Conservation (phyloP, 352 stramenopile species). For the Plasmopara viticola region DNA sequence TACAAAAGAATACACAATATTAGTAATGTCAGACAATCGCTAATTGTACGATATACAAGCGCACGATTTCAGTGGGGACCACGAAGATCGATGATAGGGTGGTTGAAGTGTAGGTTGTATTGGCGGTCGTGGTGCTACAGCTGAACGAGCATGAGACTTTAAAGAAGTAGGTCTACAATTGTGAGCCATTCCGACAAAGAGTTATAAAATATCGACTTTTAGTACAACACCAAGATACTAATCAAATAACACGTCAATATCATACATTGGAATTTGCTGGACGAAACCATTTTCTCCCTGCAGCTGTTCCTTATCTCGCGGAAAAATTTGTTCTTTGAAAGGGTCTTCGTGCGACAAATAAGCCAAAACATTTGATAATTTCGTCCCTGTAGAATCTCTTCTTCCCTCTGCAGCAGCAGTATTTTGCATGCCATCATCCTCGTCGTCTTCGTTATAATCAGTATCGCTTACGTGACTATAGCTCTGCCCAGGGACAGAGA, state of each 20-base stretch:
- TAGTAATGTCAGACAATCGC: not conserved
- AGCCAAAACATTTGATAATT: not conserved
- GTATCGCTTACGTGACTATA: not conserved
- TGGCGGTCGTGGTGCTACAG: constrained; percentile 2
- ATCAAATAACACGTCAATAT: not conserved
- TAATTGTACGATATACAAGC: not conserved
- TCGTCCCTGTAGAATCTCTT: not conserved
- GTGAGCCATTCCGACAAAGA: not conserved
- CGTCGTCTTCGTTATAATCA: not conserved
- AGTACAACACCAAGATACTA: not conserved
- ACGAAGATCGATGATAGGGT: constrained; percentile 2
- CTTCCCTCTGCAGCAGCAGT: constrained; percentile 1
- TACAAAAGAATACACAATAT: not conserved
- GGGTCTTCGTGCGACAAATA: constrained; percentile 1
- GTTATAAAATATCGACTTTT: not conserved
- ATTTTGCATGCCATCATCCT: constrained; percentile 1
- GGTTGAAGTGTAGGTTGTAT: not conserved
- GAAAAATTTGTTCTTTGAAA: not conserved
- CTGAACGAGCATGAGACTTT: constrained; percentile 2
- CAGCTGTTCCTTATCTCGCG: no score
- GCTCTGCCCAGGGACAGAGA: not conserved
- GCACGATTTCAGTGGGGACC: not conserved
- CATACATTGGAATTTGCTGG: no score
- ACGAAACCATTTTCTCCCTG: no score
- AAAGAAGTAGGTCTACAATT: constrained; percentile 1